Conservation (phyloP, 179 eudicot genomes). For the Pouteria campechiana region DNA sequence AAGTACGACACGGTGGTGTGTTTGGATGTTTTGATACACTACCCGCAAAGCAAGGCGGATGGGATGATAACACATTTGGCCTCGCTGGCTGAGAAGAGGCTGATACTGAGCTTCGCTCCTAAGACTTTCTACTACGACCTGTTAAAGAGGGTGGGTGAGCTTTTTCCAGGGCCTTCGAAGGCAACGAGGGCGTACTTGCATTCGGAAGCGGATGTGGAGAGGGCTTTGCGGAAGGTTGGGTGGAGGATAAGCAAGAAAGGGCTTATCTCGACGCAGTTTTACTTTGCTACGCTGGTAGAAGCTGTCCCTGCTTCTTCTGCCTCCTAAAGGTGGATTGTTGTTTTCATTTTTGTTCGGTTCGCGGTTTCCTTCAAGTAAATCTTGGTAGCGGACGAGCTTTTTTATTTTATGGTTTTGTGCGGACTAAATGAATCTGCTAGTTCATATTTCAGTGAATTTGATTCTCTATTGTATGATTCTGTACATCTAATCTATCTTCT, state of each 20-base stretch:
- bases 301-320: constrained; percentile 82
- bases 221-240: constrained; percentile 71
- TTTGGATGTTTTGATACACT: constrained; percentile 87
- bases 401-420: no score
- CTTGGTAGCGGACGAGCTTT: no score
- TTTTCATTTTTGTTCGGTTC: no score
- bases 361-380: no score
- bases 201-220: constrained; percentile 87
- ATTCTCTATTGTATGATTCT: no score
- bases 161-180: constrained; percentile 92
- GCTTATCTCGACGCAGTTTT: constrained; percentile 71
- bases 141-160: constrained; percentile 88
- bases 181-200: constrained; percentile 97
- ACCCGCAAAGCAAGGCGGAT: constrained; percentile 93
- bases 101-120: constrained; percentile 89
- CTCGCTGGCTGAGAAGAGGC: constrained; percentile 71
- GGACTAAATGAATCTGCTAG: no score
- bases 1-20: constrained; percentile 83
- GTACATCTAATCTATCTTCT: no score
- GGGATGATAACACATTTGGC: constrained; percentile 94
- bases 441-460: no score
- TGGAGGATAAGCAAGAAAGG: constrained; percentile 88
- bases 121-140: constrained; percentile 69
- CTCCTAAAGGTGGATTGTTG: no score
- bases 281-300: constrained; percentile 74